Evolutionary conservation across 176 grass and related monocot species (phyloP).

Genomic region (Oryza brachyantha): DNA sequence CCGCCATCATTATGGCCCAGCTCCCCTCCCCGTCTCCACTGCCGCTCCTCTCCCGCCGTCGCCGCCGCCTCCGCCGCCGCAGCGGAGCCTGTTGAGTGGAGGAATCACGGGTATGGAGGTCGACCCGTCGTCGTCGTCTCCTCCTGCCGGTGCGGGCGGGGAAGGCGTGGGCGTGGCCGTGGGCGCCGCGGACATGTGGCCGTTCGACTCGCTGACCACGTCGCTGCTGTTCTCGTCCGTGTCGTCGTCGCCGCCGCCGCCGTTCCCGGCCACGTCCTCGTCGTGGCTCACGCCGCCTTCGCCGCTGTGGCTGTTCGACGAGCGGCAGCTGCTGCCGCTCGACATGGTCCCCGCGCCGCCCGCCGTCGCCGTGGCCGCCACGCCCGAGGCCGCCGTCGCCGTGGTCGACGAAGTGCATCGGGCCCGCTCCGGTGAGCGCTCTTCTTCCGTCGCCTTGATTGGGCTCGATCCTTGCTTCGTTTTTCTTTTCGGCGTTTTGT

Average conservation of each 20-base stretch:
- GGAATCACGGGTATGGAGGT: conserved; percentile 34
- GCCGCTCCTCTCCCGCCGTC: neutral
- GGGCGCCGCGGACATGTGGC: conserved; percentile 55
- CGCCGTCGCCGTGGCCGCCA: neutral
- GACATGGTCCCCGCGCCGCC: neutral
- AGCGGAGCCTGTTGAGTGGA: neutral
- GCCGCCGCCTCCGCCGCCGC: conserved; percentile 19
- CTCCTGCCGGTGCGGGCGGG: neutral
- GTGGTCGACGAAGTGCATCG: conserved; percentile 41
- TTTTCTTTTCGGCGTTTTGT: neutral
- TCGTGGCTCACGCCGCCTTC: conserved; percentile 51
- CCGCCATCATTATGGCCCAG: conserved; percentile 20
- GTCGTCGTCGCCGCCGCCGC: conserved; percentile 35
- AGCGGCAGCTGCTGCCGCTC: conserved; percentile 36
- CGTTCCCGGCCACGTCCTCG: conserved; percentile 26
- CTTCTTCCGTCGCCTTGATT: neutral
- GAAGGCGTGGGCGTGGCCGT: conserved; percentile 16
- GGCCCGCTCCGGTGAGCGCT: conserved; percentile 47
- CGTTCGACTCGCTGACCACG: conserved; percentile 66
- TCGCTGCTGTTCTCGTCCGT: conserved; percentile 46
- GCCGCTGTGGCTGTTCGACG: conserved; percentile 73
- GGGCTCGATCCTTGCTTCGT: neutral
- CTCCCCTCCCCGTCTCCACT: neutral
- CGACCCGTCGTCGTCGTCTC: conserved; percentile 20
- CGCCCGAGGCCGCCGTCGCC: conserved; percentile 22